Evolutionary conservation across 225 moss, liverwort and hornwort genomes (phyloP).

Genomic region (Pleurozium schreberi): DNA sequence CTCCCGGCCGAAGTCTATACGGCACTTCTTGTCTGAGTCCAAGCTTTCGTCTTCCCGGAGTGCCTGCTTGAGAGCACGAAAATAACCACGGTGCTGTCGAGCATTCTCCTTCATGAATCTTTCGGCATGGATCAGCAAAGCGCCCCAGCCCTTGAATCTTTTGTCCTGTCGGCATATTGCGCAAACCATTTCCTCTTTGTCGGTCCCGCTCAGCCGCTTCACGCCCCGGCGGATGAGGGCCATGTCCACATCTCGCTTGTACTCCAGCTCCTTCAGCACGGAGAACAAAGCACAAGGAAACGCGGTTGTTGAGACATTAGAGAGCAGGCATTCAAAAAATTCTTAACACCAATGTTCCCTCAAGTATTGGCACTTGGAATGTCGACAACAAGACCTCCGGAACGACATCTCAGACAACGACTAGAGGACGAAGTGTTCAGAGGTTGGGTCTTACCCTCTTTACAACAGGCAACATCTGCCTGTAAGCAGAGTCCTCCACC

Average conservation of each 20-base stretch:
- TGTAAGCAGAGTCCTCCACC: slow-evolving; percentile 33
- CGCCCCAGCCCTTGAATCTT: slow-evolving; percentile 69
- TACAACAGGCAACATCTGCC: slow-evolving; percentile 24
- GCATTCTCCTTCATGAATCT: slow-evolving; percentile 69
- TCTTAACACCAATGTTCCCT: not conserved
- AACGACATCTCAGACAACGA: not conserved
- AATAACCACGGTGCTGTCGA: slow-evolving; percentile 81
- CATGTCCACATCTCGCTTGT: slow-evolving; percentile 20
- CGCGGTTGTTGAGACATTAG: not conserved
- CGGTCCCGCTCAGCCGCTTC: slow-evolving; percentile 4
- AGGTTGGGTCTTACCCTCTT: slow-evolving; percentile 14
- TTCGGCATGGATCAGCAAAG: slow-evolving; percentile 80
- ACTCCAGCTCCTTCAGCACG: slow-evolving; percentile 26
- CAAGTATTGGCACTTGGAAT: not conserved
- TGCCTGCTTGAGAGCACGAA: slow-evolving; percentile 66
- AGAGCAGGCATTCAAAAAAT: not conserved
- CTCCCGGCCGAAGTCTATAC: not conserved
- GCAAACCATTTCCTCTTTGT: slow-evolving; percentile 30
- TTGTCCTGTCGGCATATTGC: slow-evolving; percentile 24
- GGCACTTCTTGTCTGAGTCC: not conserved
- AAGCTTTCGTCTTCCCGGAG: slow-evolving; percentile 23
- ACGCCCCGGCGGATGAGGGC: slow-evolving; percentile 14
- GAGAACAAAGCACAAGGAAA: not conserved
- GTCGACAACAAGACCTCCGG: not conserved
- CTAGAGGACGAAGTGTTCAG: not conserved